Evolutionary conservation across 2,329 filamentous ascomycete species (phyloP), one percentile per base, ranked within the genome.

Genomic region (Colletotrichum abscissum): DNA sequence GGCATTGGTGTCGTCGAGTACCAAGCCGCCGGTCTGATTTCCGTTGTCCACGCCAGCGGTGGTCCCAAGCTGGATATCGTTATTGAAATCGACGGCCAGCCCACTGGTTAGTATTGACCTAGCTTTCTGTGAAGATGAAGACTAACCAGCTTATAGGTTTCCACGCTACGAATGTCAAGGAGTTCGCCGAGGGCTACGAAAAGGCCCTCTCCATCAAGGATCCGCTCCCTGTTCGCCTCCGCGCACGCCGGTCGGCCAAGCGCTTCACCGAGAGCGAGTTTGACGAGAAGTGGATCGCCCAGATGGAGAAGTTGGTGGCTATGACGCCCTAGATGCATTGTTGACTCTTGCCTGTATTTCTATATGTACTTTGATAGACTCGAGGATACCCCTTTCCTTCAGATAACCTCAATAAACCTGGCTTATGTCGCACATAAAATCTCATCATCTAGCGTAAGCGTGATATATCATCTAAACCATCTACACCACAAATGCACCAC

Each of bases 1-100:
- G 97, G 97, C 26, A 99, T 99, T 72, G 97, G 97, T 1, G 95
- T 98, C 19, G 97, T 99, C 54, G 97, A 99, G 86, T 99, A 98
- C 80, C 95, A 98, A 81, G 97, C 97, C 4, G 97, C 97, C 0
- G 97, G 97, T 1, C 86, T 99, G 71, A 95, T 99, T 70, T 92
- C 93, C 5, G 95, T 99, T 0, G 97, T 98, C 9, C 97, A 99
- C 79, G 88, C 98, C 82, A 97, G 94, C 63, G 97, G 96, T 9
- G 97, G 97, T 0, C 97, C 97, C 2, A 98, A 97, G 83, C 84
- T 95, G 75, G 97, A 99, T 80, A 99, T 99, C 76, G 96, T 98
- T 19, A 90, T 95, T 11, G 88, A 93, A 12, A 86, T 97, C 46
- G 92, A 97, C 75, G 95, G 94, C 4, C 85, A 92, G 76, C 91